Evolutionary conservation across 2,329 filamentous ascomycete species (phyloP), one percentile per base, ranked within the genome.

Genomic region (Raffaelea ambrosiae): DNA sequence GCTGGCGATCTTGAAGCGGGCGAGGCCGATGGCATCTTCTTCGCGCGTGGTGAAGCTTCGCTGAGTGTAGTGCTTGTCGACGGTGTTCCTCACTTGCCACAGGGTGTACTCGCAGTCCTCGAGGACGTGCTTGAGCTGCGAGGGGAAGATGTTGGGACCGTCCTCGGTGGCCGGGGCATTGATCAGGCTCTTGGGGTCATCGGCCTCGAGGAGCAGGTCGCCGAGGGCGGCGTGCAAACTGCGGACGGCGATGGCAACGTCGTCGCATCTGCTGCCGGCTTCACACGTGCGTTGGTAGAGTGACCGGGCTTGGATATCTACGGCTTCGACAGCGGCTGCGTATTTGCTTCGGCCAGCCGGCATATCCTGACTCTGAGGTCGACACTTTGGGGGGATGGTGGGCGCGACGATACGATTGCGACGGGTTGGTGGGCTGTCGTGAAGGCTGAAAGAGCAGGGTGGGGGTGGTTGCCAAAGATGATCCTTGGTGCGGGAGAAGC

Each of bases 121-220:
- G 46, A 81, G 61, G 23, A 81, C 70, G 2, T 70, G 68, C 0
- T 60, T 63, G 14, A 83, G 66, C 56, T 77, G 71, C 33, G 71
- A 66, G 9, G 64, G 59, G 54, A 76, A 78, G 43, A 72, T 61
- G 31, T 66, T 61, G 20, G 63, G 64, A 50, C 52, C 48, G 46
- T 64, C 42, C 36, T 33, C 38, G 35, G 43, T 57, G 13, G 35
- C 7, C 1, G 63, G 53, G 29, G 59, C 59, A 62, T 75, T 75
- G 16, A 83, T 66, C 11, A 73, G 64, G 10, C 79, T 81, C 54
- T 76, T 74, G 1, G 68, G 66, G 54, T 79, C 77, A 53, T 75
- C 70, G 36, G 72, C 71, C 63, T 83, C 79, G 53, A 71, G 66
- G 47, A 74, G 76, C 22, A 83, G 65, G 55, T 81, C 74, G 47